Evolutionary conservation across 1,139 yeast species (phyloP).

Genomic region (Barnettozyma hawaiiensis): DNA sequence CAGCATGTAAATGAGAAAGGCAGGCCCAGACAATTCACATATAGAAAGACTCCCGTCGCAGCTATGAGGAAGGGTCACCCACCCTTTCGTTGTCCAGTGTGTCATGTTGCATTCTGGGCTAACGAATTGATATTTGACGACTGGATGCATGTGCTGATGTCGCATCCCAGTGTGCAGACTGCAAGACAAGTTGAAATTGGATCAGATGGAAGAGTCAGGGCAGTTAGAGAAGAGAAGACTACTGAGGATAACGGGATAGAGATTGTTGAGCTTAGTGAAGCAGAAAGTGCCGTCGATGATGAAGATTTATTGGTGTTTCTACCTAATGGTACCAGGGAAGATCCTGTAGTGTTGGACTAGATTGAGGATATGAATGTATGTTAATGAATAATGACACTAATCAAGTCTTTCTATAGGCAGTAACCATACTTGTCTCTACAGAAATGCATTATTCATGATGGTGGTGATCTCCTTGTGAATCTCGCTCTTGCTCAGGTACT

Average conservation of each 20-base stretch:
- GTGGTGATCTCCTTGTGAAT: conserved; percentile 1
- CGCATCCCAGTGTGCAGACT: conserved; percentile 5
- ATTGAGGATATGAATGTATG: conserved; percentile 10
- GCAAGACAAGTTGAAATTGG: conserved; percentile 4
- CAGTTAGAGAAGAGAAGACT: conserved; percentile 8
- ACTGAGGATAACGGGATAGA: conserved; percentile 14
- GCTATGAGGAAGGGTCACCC: neutral
- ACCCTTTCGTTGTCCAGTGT: conserved; percentile 18
- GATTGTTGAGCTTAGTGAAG: conserved; percentile 4
- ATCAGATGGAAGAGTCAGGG: neutral
- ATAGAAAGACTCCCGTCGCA: neutral
- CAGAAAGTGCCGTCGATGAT: conserved; percentile 1
- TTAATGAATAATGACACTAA: neutral
- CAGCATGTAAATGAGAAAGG: neutral
- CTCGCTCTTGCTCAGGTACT: neutral
- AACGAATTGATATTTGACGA: conserved; percentile 21
- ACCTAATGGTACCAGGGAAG: conserved; percentile 17
- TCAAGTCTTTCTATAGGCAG: no score
- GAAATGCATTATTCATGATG: neutral
- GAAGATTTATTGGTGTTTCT: conserved; percentile 3
- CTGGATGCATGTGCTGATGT: conserved; percentile 16
- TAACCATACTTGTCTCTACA: neutral
- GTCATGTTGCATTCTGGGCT: conserved; percentile 13
- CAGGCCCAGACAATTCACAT: neutral
- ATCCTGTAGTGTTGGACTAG: conserved; percentile 22